Percentiles rank a stretch among this genome's conserved stretches.
phyloP scores from a whole-genome alignment of 441 rosid genomes.

The Lagerstroemia fauriei region DNA sequence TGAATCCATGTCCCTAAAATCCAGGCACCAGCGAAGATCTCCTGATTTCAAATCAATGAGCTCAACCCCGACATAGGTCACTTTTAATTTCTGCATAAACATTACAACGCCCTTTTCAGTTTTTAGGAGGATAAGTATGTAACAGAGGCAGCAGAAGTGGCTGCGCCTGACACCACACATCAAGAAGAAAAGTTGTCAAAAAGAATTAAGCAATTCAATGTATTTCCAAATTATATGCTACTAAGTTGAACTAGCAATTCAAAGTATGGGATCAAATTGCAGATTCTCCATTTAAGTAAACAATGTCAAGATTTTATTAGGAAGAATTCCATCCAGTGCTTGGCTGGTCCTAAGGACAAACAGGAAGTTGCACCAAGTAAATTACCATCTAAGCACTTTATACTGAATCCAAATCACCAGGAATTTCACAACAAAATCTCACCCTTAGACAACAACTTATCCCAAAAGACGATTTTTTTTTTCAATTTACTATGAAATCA shows the following conservation, averaged over 20 bases:
- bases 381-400: neutral
- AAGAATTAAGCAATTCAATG: neutral
- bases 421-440: constrained; percentile 1
- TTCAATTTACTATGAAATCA: neutral
- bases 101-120: neutral
- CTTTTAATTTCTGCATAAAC: constrained; percentile 71
- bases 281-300: neutral
- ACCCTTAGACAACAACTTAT: neutral
- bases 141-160: neutral
- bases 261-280: neutral
- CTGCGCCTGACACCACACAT: neutral
- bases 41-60: constrained; percentile 76
- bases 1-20: constrained; percentile 94
- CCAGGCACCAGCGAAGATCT: constrained; percentile 91
- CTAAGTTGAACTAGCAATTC: neutral
- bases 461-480: neutral
- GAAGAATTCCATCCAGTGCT: neutral
- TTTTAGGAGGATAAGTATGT: neutral
- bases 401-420: neutral
- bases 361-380: neutral
- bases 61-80: constrained; percentile 83
- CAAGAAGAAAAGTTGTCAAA: neutral
- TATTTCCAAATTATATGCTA: neutral
- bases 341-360: neutral
- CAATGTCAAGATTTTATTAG: neutral